Percentiles rank a stretch among this genome's conserved stretches.
Evolutionary conservation across 202 grass and related monocot genomes (phyloP).

Genomic region (Alloteropsis angusta): DNA sequence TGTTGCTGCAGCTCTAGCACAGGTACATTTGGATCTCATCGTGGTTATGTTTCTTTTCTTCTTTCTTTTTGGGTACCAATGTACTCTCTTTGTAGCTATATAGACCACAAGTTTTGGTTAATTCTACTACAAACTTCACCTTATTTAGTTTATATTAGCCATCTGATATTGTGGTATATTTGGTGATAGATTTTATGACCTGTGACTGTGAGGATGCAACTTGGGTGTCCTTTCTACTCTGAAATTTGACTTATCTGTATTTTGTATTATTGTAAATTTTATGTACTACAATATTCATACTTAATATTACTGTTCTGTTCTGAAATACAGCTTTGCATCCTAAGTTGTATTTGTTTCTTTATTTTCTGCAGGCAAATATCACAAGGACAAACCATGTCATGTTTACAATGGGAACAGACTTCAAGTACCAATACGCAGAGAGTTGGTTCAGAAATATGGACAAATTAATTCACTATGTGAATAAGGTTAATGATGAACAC

Average conservation of each 20-base stretch:
- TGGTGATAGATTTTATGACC: neutral
- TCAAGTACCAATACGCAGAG: slow-evolving; percentile 97
- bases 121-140: slow-evolving; percentile 4
- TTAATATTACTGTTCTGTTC: neutral
- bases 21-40: slow-evolving; percentile 38
- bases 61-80: neutral
- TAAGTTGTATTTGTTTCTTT: slow-evolving; percentile 23
- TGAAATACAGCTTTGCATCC: neutral
- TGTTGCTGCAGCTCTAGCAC: slow-evolving; percentile 83
- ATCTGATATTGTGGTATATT: slow-evolving; percentile 1
- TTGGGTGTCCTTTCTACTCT: neutral
- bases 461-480: slow-evolving; percentile 95
- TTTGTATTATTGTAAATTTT: neutral
- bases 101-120: neutral
- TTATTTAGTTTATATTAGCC: slow-evolving; percentile 4
- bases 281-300: slow-evolving; percentile 3
- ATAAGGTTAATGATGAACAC: slow-evolving; percentile 52
- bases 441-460: slow-evolving; percentile 97
- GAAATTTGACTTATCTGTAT: slow-evolving; percentile 21
- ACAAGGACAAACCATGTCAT: slow-evolving; percentile 96
- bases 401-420: slow-evolving; percentile 99
- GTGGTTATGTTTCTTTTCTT: slow-evolving; percentile 2
- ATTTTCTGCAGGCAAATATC: slow-evolving; percentile 72
- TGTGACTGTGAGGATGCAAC: neutral
- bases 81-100: neutral